Conservation (phyloP, 139 green algal genomes). For the Monoraphidium neglectum region DNA sequence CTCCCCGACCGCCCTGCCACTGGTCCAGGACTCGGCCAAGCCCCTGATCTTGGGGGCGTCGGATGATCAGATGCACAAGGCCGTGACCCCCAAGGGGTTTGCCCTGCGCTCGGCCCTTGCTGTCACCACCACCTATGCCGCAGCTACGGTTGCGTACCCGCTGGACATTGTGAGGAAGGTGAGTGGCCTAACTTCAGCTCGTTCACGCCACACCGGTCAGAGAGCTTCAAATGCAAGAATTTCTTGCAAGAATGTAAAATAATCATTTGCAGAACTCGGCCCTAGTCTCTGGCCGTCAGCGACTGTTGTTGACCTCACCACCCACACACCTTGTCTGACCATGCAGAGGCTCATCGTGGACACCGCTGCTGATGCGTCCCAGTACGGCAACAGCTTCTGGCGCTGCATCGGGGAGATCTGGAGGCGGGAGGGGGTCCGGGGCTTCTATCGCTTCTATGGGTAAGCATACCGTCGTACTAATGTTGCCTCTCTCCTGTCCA, state of each 20-base stretch:
- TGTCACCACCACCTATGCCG: slow-evolving; percentile 22
- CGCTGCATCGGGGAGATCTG: slow-evolving; percentile 32
- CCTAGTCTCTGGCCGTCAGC: too few species aligned
- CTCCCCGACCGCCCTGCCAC: too few species aligned
- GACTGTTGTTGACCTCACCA: too few species aligned
- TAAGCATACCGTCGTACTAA: too few species aligned
- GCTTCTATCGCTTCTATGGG: slow-evolving; percentile 49
- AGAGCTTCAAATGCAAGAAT: too few species aligned
- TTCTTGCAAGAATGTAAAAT: too few species aligned
- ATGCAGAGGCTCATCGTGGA: slow-evolving; percentile 48
- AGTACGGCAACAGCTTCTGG: slow-evolving; percentile 24
- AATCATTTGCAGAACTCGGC: too few species aligned
- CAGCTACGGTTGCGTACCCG: slow-evolving; percentile 14
- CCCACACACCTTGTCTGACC: slow-evolving; percentile 43
- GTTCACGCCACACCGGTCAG: too few species aligned
- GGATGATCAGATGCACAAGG: too few species aligned
- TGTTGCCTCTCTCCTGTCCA: not conserved
- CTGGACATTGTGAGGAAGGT: not conserved
- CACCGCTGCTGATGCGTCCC: slow-evolving; percentile 7
- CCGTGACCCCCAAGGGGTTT: slow-evolving; percentile 1
- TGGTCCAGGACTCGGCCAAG: too few species aligned
- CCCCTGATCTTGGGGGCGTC: too few species aligned
- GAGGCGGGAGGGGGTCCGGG: slow-evolving; percentile 34
- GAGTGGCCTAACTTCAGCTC: not conserved
- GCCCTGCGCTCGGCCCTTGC: slow-evolving; percentile 13